These are phyloP conservation scores for Podospora bellae-mahoneyi DNA, from an alignment of 495 filamentous ascomycete species.

Conservation along the genomic window DNA sequence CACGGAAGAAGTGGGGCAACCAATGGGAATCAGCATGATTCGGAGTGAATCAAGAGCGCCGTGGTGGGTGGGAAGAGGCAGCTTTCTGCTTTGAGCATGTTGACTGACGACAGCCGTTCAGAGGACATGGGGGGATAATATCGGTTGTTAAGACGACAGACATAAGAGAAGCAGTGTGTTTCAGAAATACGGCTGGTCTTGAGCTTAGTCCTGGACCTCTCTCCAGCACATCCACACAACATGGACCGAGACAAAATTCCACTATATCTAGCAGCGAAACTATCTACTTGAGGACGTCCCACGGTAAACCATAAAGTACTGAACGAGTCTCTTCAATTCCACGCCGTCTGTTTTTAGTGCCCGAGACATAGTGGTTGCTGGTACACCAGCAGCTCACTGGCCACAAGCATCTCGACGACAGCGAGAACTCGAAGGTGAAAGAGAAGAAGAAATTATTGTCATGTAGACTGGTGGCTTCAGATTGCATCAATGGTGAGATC, in stretches of 20 bases:
- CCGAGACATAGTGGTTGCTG: not conserved
- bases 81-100: not conserved
- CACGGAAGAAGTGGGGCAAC: not conserved
- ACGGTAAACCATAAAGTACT: not conserved
- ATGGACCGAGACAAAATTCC: not conserved
- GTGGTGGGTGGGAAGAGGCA: too few species aligned
- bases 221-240: not conserved
- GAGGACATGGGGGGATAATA: not conserved
- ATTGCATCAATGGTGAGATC: conserved; percentile 51
- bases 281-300: not conserved
- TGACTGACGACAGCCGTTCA: too few species aligned
- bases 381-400: not conserved
- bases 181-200: not conserved
- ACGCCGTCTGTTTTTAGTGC: not conserved
- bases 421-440: not conserved
- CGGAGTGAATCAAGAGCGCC: not conserved
- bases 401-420: not conserved
- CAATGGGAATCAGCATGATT: not conserved
- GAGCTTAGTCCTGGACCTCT: not conserved
- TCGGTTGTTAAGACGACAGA: not conserved
- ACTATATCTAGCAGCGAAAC: not conserved
- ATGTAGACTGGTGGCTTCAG: conserved; percentile 47
- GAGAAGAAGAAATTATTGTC: conserved; percentile 1
- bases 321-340: not conserved
- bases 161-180: not conserved